Evolutionary conservation across 2,329 filamentous ascomycete species (phyloP).

Genomic region (Chaetomium sp.): DNA sequence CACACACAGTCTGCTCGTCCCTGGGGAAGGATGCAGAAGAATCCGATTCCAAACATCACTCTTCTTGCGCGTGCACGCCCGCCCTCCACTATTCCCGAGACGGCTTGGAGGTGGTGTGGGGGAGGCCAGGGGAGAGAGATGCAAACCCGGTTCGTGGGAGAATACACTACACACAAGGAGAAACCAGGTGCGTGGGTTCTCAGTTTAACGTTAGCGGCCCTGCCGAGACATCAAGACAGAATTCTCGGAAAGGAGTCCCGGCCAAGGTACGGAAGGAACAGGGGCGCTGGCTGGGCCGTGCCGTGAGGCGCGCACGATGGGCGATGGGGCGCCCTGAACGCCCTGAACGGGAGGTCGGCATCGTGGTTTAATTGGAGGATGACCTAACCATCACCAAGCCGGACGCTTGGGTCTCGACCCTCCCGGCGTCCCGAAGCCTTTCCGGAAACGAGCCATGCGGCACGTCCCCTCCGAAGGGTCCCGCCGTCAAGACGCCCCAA

Average conservation of each 20-base stretch:
- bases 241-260: conserved; percentile 19
- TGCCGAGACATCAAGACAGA: background rate
- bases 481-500: background rate
- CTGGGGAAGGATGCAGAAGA: background rate
- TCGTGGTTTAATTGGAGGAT: conserved; percentile 3
- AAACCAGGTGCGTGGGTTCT: background rate
- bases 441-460: conserved; percentile 20
- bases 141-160: conserved; percentile 1
- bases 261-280: conserved; percentile 12
- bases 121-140: background rate
- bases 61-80: too few relatives aligned
- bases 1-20: background rate
- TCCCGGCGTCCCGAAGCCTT: conserved; percentile 24
- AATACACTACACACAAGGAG: background rate
- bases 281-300: background rate
- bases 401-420: conserved; percentile 18
- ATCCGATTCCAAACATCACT: too few relatives aligned
- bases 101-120: background rate
- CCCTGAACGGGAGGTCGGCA: background rate
- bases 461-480: conserved; percentile 16
- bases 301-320: background rate
- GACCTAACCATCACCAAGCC: conserved; percentile 8
- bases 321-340: too few relatives aligned
- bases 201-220: background rate
- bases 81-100: too few relatives aligned